A percentile compares a stretch with the other conserved stretches of the same genome.
Conservation (phyloP, 257 asterid species). For the Euphrasia confusa region DNA sequence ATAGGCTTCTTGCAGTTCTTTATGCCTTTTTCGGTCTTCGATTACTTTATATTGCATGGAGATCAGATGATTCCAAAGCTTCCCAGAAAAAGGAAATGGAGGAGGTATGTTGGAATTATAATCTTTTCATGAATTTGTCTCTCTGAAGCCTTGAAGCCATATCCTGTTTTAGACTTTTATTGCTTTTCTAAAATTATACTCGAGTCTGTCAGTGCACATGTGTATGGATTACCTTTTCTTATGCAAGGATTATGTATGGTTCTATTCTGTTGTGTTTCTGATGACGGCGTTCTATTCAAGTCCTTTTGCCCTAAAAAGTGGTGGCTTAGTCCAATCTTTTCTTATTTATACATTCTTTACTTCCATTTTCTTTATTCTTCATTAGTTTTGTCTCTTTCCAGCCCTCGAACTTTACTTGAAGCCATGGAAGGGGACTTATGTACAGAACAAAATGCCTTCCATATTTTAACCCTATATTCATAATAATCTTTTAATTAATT, state of each 20-base stretch:
- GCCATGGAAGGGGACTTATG: neutral
- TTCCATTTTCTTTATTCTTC: too few species aligned
- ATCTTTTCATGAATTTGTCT: neutral
- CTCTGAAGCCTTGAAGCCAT: constrained; percentile 12
- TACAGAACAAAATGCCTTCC: neutral
- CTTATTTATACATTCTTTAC: too few species aligned
- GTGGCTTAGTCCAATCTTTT: too few species aligned
- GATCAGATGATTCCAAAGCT: constrained; percentile 77
- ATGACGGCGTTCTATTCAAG: neutral
- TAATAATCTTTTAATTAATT: neutral
- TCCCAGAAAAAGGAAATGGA: constrained; percentile 93
- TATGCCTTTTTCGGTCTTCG: constrained; percentile 91
- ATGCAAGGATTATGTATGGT: constrained; percentile 1
- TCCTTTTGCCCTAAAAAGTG: neutral
- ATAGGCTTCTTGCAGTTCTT: constrained; percentile 61
- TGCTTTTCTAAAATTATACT: neutral
- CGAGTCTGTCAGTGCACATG: constrained; percentile 9
- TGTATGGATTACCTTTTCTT: neutral
- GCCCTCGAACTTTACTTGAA: too few species aligned
- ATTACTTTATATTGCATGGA: constrained; percentile 88
- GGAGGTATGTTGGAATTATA: constrained; percentile 50
- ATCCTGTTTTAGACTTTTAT: constrained; percentile 4
- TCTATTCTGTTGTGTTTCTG: neutral
- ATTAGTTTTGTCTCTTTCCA: too few species aligned
- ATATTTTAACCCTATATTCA: neutral